Percentiles rank a stretch among this genome's conserved stretches.
These are phyloP conservation scores for Rhizoctonia solani DNA, from an alignment of 1,284 basidiomycete genomes.

Conservation along the genomic window DNA sequence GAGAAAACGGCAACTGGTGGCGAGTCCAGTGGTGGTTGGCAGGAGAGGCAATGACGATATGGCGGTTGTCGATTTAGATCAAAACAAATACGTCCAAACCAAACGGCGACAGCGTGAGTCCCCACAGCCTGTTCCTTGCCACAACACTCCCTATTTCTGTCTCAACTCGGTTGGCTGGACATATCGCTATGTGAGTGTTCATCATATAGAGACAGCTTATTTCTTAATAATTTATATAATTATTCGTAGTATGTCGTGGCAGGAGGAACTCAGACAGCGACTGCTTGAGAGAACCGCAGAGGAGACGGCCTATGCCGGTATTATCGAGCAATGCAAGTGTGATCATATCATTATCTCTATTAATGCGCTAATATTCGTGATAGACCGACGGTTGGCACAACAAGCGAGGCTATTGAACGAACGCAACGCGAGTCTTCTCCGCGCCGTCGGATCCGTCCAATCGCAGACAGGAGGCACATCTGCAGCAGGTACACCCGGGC, in stretches of 20 bases:
- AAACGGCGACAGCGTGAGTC: constrained; percentile 6
- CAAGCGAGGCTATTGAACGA: constrained; percentile 88
- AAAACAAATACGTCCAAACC: constrained; percentile 22
- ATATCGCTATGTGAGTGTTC: constrained; percentile 48
- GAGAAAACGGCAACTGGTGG: constrained; percentile 17
- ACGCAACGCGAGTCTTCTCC: constrained; percentile 81
- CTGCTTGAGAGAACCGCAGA: constrained; percentile 76
- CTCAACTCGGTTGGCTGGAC: constrained; percentile 65
- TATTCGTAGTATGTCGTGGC: constrained; percentile 40
- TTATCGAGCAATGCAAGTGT: constrained; percentile 85
- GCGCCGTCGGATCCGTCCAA: constrained; percentile 73
- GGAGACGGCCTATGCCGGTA: constrained; percentile 74
- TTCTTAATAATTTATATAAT: not conserved
- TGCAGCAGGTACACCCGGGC: constrained; percentile 52
- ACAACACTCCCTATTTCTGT: constrained; percentile 19
- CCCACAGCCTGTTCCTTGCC: constrained; percentile 33
- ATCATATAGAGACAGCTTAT: not conserved
- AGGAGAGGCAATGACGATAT: constrained; percentile 34
- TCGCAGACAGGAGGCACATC: constrained; percentile 61
- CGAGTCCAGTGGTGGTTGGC: constrained; percentile 32
- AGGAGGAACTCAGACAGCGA: constrained; percentile 57
- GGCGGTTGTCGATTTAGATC: constrained; percentile 13
- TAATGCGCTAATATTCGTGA: not conserved
- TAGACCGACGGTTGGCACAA: constrained; percentile 86
- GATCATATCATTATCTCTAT: constrained; percentile 10